phyloP scores from a whole-genome alignment of 2,329 filamentous ascomycete genomes.

The Sporothrix curviconia region DNA sequence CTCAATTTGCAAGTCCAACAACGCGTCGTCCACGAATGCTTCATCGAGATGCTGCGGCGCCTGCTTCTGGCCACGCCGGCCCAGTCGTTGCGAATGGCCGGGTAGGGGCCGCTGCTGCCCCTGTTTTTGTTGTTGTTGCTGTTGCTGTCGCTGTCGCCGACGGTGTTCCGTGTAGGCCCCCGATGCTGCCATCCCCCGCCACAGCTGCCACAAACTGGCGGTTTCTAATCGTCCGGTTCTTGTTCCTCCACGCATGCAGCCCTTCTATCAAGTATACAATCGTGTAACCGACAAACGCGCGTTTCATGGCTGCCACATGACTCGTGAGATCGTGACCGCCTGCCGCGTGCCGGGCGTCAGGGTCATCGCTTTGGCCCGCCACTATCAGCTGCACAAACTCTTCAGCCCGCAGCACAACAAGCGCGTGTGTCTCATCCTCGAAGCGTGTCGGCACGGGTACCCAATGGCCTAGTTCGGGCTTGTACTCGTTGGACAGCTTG shows the following conservation, averaged over 20 bases:
- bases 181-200: constrained; percentile 28
- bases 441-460: constrained; percentile 51
- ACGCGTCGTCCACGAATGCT: constrained; percentile 61
- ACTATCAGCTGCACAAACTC: constrained; percentile 59
- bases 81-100: constrained; percentile 17
- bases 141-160: background rate
- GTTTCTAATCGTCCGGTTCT: constrained; percentile 61
- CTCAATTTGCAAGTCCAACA: constrained; percentile 62
- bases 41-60: constrained; percentile 53
- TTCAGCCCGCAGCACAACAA: constrained; percentile 55
- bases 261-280: constrained; percentile 70
- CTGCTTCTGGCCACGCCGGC: constrained; percentile 34
- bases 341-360: constrained; percentile 25
- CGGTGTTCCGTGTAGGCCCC: background rate
- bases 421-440: constrained; percentile 51
- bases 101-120: constrained; percentile 16
- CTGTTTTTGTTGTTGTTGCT: constrained; percentile 18
- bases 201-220: constrained; percentile 62
- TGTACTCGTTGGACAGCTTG: constrained; percentile 58
- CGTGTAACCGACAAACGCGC: constrained; percentile 44
- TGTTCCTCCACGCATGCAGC: constrained; percentile 57
- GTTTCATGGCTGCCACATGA: constrained; percentile 52
- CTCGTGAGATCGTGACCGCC: constrained; percentile 40
- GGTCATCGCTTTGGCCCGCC: constrained; percentile 22
- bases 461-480: constrained; percentile 56